phyloP scores from a whole-genome alignment of 2,329 filamentous ascomycete species.

The Penicillium sp. region DNA sequence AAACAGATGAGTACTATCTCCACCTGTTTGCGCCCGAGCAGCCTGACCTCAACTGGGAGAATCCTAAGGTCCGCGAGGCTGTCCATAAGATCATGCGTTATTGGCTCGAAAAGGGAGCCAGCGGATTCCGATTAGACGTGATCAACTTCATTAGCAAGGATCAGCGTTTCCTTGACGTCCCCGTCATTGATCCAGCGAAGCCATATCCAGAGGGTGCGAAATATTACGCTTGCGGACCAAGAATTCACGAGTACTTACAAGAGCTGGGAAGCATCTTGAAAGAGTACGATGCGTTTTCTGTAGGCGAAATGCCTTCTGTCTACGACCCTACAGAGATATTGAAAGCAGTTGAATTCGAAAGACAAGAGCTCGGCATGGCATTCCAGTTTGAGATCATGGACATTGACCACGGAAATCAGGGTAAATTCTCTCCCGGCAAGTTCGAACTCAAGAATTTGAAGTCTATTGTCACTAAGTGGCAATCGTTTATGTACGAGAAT shows the following conservation, averaged over 20 bases:
- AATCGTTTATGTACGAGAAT: constrained; percentile 52
- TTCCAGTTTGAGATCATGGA: constrained; percentile 51
- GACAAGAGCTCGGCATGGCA: constrained; percentile 68
- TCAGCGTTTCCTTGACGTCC: constrained; percentile 52
- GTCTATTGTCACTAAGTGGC: constrained; percentile 48
- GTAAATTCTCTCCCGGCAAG: constrained; percentile 32
- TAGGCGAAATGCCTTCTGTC: constrained; percentile 51
- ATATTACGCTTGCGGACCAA: constrained; percentile 30
- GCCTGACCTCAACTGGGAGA: constrained; percentile 83
- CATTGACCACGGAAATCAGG: constrained; percentile 17
- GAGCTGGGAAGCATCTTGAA: constrained; percentile 31
- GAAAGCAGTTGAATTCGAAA: constrained; percentile 61
- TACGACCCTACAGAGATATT: constrained; percentile 62
- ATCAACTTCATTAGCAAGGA: constrained; percentile 70
- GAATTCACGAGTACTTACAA: constrained; percentile 43
- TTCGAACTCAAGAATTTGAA: constrained; percentile 50
- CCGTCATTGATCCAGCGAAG: constrained; percentile 47
- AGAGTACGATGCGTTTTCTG: constrained; percentile 45
- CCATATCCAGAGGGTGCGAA: background rate
- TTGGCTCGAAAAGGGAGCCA: constrained; percentile 72
- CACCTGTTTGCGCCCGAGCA: constrained; percentile 73
- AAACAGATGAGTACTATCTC: constrained; percentile 71
- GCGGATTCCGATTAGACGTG: constrained; percentile 68
- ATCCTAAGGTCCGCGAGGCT: constrained; percentile 64
- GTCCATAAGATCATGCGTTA: constrained; percentile 73